Conservation (phyloP, 108 stramenopile genomes). For the Cyclostephanos tholiformis region DNA sequence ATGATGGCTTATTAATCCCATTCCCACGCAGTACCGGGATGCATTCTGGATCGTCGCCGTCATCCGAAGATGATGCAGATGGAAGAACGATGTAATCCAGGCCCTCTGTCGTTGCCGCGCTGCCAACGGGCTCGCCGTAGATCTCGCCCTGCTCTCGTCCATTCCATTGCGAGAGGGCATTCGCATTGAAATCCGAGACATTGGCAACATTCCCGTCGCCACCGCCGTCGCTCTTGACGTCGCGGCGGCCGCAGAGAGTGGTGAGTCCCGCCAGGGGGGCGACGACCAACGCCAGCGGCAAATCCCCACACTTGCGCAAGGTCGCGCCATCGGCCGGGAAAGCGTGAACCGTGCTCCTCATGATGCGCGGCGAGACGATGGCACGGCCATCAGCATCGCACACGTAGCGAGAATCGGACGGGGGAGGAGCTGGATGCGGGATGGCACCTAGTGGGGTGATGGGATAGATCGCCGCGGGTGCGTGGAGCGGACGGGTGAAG, state of each 20-base stretch:
- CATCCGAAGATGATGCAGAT: conserved; percentile 16
- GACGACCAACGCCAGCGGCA: conserved; percentile 64
- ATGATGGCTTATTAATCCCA: not conserved
- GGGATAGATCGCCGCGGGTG: conserved; percentile 49
- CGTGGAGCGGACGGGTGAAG: conserved; percentile 60
- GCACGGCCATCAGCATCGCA: not conserved
- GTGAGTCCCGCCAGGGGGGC: conserved; percentile 62
- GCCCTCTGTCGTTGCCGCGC: not conserved
- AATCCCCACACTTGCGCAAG: conserved; percentile 49
- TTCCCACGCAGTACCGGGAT: conserved; percentile 48
- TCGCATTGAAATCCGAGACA: not conserved
- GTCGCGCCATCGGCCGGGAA: conserved; percentile 59
- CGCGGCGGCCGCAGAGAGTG: conserved; percentile 19
- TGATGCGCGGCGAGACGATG: conserved; percentile 62
- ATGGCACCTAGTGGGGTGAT: conserved; percentile 3
- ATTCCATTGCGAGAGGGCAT: conserved; percentile 18
- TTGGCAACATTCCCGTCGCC: not conserved
- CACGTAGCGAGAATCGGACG: conserved; percentile 62
- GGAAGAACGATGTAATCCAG: conserved; percentile 39
- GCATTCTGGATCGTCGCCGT: conserved; percentile 37
- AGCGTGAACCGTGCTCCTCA: conserved; percentile 59
- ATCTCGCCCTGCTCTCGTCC: conserved; percentile 47
- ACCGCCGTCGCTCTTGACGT: not conserved
- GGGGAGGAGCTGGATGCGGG: conserved; percentile 46
- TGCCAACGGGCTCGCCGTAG: conserved; percentile 13